Conservation (phyloP, 306 rosid species). For the Glycine tomentella region DNA sequence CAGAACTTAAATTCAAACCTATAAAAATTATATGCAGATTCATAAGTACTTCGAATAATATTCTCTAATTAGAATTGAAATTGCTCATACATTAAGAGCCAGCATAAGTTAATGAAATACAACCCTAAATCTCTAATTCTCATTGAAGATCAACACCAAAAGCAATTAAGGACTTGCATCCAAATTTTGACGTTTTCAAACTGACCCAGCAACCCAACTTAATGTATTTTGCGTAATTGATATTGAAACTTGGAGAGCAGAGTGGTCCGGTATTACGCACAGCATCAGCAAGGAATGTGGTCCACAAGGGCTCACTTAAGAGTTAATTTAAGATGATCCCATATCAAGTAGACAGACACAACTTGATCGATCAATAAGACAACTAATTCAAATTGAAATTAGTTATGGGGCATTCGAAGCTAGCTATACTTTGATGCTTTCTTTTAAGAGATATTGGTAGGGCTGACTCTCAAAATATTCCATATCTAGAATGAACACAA, state of each 20-base stretch:
- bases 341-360: background rate
- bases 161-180: background rate
- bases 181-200: background rate
- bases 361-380: constrained; percentile 1
- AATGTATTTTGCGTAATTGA: background rate
- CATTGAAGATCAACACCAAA: background rate
- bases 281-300: background rate
- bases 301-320: background rate
- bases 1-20: no score
- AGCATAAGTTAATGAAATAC: background rate
- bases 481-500: constrained; percentile 4
- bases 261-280: constrained; percentile 8
- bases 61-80: no score
- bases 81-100: background rate
- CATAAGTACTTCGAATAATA: no score
- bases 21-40: no score
- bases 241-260: constrained; percentile 17
- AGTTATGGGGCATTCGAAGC: background rate
- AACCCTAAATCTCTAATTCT: no score
- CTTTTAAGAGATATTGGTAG: background rate
- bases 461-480: background rate
- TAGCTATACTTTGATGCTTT: background rate
- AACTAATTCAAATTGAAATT: constrained; percentile 37
- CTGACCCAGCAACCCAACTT: constrained; percentile 12
- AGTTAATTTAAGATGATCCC: constrained; percentile 31